Evolutionary conservation across 2,329 filamentous ascomycete species (phyloP), one percentile per base, ranked within the genome.

Genomic region (Fusarium devonianum): DNA sequence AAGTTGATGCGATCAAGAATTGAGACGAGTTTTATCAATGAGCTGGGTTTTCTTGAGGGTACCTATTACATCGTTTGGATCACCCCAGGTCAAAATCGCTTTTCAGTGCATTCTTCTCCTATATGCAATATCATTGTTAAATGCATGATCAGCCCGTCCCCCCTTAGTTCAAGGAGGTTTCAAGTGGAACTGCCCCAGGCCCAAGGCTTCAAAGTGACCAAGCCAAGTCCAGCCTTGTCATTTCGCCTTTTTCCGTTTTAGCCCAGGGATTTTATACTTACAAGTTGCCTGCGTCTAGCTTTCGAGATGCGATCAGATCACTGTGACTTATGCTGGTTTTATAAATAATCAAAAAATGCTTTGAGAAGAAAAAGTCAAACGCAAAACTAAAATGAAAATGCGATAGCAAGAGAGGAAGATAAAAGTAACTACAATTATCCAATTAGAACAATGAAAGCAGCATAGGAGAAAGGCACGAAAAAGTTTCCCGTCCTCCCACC

Each of bases 151-250:
- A 44, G 46, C 43, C 39, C 39, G 49, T 49, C 33, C 41, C 53
- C 55, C 55, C 26, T 58, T 58, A 58, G 49, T 49, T 43, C 54
- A 58, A 58, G 43, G 49, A 58, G 54, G 33, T 29, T 58, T 33
- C 51, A n/a, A 39, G 55, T 58, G 55, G 55, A 58, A 56, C 55
- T 58, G 49, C 44, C 55, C 55, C 55, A 51, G 49, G 55, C 40
- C 36, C 54, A 33, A 58, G 32, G 54, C 49, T 45, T 54, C 51
- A 39, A 58, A 49, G 49, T 38, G 32, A 25, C 29, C 28, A n/a
- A 41, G 25, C 32, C 35, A 32, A 32, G 39, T 44, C 53, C 53
- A 53, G 53, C 45, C 50, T 59, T 59, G 56, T 52, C 49, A 47
- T 55, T 42, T 42, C 36, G 49, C 43, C 43, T 58, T 41, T 53